phyloP scores from a whole-genome alignment of 352 stramenopile genomes.

The Achlya hypogyna region DNA sequence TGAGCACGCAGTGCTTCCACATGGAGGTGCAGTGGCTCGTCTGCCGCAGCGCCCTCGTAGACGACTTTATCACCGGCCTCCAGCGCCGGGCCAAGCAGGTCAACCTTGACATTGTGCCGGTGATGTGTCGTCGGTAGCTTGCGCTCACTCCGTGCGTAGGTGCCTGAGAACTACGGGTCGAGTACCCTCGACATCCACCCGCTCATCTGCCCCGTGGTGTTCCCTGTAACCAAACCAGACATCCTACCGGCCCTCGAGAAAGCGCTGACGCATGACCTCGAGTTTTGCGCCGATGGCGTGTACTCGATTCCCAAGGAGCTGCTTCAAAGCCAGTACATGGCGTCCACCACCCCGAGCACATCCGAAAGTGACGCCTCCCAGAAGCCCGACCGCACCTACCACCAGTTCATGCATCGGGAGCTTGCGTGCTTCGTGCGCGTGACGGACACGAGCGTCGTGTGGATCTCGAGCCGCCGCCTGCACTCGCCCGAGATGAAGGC shows the following conservation, averaged over 20 bases:
- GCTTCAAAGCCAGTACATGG: conserved; percentile 26
- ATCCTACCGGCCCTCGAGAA: conserved; percentile 56
- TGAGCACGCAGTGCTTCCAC: conserved; percentile 66
- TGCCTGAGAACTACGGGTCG: conserved; percentile 61
- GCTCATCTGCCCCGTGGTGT: conserved; percentile 63
- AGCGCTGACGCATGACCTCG: conserved; percentile 42
- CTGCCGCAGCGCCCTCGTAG: conserved; percentile 68
- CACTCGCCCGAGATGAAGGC: conserved; percentile 54
- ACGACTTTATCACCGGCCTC: conserved; percentile 69
- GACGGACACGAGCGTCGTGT: conserved; percentile 66
- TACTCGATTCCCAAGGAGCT: conserved; percentile 53
- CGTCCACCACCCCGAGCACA: background rate
- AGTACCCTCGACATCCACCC: conserved; percentile 72
- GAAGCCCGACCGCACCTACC: conserved; percentile 30
- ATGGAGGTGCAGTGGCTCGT: conserved; percentile 81
- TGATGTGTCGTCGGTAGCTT: conserved; percentile 16
- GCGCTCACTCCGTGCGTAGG: background rate
- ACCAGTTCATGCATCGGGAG: conserved; percentile 56
- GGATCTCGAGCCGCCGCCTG: conserved; percentile 73
- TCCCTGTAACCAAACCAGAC: conserved; percentile 36
- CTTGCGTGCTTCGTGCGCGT: conserved; percentile 60
- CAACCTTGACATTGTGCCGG: conserved; percentile 55
- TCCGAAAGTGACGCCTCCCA: background rate
- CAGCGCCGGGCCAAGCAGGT: conserved; percentile 65
- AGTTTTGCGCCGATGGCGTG: conserved; percentile 66